Base-by-base conservation (phyloP, 2,329 filamentous ascomycete species). In the Dactylellina cionopaga region DNA sequence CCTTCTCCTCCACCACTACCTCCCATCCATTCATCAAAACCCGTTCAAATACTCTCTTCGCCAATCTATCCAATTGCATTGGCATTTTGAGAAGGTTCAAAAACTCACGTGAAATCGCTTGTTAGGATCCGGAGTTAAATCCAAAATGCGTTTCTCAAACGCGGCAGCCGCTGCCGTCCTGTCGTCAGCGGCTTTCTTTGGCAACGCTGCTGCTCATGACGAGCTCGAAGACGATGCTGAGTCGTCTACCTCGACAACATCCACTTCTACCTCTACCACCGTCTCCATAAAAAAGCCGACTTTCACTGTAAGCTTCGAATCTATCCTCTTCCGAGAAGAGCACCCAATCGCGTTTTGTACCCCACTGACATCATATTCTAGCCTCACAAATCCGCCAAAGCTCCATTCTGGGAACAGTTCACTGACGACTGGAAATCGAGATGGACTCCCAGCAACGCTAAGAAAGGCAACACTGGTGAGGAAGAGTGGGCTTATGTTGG, bases 401-500 rank as follows among this genome's bases (percentile, higher is more conserved):
- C 90, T 77, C 92, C 92, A 73, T 99, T 99, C 87, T 84, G 98
- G 76, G 95, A 99, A 85, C 95, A 99, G 83, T 99, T 99, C 85
- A 96, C 92, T 83, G 91, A 96, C 77, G 93, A 92, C 83, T 98
- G 94, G 94, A 90, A 97, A 77, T 84, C 86, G 76, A 87, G 93
- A 83, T 99, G 95, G 95, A 92, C 94, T 83, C 88, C 90, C 68
- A 98, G 94, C 51, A 90, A 95, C 81, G 95, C 95, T 77, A 98
- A 98, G 88, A 99, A 99, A 88, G 91, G 91, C 79, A 88, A 89
- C 76, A 87, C 86, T 80, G 88, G 89, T 74, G 88, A 89, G 74
- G 92, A 96, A 76, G 94, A 98, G 80, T 98, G 95, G 95, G 92
- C 93, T 63, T 99, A 96, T 81, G 88, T 98, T 75, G 95, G 95